Base-by-base conservation (phyloP, 176 grass and related monocot genomes). In the Aegilops bicornis region DNA sequence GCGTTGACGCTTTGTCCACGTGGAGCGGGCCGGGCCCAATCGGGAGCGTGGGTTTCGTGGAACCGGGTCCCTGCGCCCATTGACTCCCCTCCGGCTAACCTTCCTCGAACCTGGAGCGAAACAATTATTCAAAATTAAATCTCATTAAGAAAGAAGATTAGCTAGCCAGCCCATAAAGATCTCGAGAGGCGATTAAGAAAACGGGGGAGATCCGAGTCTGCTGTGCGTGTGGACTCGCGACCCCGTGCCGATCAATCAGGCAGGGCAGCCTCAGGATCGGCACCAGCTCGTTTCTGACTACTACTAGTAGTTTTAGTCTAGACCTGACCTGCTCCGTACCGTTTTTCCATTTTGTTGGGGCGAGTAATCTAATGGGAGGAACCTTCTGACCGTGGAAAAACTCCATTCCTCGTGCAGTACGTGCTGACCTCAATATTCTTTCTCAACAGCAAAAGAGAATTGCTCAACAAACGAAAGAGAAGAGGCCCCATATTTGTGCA, bases 1-100 rank as follows among this genome's bases (percentile, higher is more conserved):
- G 8, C 58, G 64, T 89, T 95, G 90, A 95, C 90, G 23, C 19
- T 79, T 63, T 82, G 29, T 91, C 84, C 92, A 92, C 90, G 92
- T 95, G 90, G 82, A 86, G 65, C 15, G 67, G 78, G 90, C 73
- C 85, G 50, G 68, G 59, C 78, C 93, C 90, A 88, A 92, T 92
- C 87, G 83, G 80, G 60, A 63, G 64, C 77, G 76, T 42, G 79
- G 82, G 83, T 67, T 85, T 85, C 83, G 73, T 78, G 73, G 83
- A 85, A 58, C 81, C 6, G 66, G 66, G 80, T 86, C 84, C 78
- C 24, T 70, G 30, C 67, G 23, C 67, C 1, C 16, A 39, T 79
- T 86, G 60, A 77, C 78, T 64, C 72, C 47, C 24, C 64, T 6
- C 23, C 14, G 8, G 20, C n/a, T 24, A 64, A 33, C 59, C 37